phyloP scores from a whole-genome alignment of 768 basidiomycete species.

The Tephrocybe sp. region DNA sequence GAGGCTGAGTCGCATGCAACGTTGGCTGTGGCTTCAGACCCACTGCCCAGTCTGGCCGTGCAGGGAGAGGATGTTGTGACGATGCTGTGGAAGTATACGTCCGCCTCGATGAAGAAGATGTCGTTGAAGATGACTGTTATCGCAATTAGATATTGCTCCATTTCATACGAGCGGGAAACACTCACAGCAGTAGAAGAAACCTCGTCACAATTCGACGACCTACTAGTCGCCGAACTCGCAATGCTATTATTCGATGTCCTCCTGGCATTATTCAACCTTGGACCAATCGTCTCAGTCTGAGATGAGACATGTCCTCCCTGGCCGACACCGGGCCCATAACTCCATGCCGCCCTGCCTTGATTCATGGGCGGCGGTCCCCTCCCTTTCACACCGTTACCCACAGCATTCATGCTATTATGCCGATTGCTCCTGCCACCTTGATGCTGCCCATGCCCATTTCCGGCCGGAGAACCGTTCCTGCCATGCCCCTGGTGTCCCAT shows the following conservation, averaged over 20 bases:
- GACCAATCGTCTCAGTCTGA: conserved; percentile 56
- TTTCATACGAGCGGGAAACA: conserved; percentile 21
- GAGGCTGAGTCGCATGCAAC: conserved; percentile 45
- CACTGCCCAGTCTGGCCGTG: conserved; percentile 88
- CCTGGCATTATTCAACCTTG: conserved; percentile 56
- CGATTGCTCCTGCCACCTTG: conserved; percentile 30
- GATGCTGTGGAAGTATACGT: conserved; percentile 75
- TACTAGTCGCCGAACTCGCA: conserved; percentile 51
- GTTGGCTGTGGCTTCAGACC: conserved; percentile 77
- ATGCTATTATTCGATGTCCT: conserved; percentile 50
- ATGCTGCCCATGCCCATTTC: neutral
- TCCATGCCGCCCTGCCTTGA: conserved; percentile 58
- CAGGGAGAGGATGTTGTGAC: conserved; percentile 72
- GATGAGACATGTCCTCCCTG: conserved; percentile 40
- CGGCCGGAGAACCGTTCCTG: conserved; percentile 26
- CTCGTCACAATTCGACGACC: conserved; percentile 63
- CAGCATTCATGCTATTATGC: conserved; percentile 28
- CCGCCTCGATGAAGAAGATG: conserved; percentile 76
- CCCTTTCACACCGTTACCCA: conserved; percentile 25
- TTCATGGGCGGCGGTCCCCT: conserved; percentile 28
- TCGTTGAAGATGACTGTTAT: conserved; percentile 65
- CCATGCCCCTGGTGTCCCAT: conserved; percentile 11
- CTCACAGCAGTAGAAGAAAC: conserved; percentile 75
- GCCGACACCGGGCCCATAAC: conserved; percentile 62
- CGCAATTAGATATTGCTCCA: no score